Evolutionary conservation across 441 rosid species (phyloP).

Genomic region (Aleurites moluccanus): DNA sequence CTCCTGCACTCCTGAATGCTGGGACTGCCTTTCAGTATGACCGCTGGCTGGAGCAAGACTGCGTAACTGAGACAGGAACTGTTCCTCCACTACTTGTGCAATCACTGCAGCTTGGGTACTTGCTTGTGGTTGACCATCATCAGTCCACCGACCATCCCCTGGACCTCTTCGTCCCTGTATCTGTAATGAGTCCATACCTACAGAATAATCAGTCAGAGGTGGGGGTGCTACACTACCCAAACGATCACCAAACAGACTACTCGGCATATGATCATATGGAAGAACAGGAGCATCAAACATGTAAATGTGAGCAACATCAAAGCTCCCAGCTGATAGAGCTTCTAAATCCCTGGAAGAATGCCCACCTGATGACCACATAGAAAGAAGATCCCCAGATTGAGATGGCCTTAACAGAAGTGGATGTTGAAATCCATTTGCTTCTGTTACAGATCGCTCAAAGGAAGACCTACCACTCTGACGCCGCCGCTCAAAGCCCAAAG

Average conservation of each 20-base stretch:
- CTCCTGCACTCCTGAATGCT: slow-evolving; percentile 62
- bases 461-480: slow-evolving; percentile 80
- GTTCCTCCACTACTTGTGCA: slow-evolving; percentile 91
- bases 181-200: slow-evolving; percentile 73
- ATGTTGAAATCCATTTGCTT: slow-evolving; percentile 90
- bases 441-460: slow-evolving; percentile 69
- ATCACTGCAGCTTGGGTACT: slow-evolving; percentile 79
- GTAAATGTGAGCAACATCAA: slow-evolving; percentile 83
- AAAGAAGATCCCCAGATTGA: slow-evolving; percentile 63
- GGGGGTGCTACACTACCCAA: slow-evolving; percentile 67
- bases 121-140: slow-evolving; percentile 94
- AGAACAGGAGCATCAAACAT: slow-evolving; percentile 95
- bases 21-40: slow-evolving; percentile 65
- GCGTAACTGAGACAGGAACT: slow-evolving; percentile 66
- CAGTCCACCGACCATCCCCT: slow-evolving; percentile 94
- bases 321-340: slow-evolving; percentile 63
- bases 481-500: slow-evolving; percentile 87
- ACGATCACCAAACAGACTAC: slow-evolving; percentile 73
- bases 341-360: slow-evolving; percentile 79
- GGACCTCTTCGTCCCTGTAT: slow-evolving; percentile 75
- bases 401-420: slow-evolving; percentile 89
- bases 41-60: slow-evolving; percentile 48
- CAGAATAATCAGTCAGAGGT: slow-evolving; percentile 81
- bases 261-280: slow-evolving; percentile 70
- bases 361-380: slow-evolving; percentile 70